Conservation (phyloP, 169 alveolate species). For the Toxoplasma gondii region DNA sequence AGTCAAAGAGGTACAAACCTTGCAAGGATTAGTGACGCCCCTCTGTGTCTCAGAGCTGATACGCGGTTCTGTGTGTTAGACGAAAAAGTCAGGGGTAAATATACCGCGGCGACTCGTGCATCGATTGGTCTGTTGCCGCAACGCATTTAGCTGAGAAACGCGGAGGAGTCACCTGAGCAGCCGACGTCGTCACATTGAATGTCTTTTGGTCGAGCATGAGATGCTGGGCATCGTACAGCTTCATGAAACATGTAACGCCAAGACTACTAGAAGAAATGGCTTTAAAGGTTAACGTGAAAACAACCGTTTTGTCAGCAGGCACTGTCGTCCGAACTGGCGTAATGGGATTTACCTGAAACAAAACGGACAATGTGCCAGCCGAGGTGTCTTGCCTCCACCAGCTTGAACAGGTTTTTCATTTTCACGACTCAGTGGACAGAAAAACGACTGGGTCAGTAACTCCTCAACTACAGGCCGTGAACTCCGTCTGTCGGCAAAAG, state of each 20-base stretch:
- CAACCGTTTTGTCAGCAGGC: constrained; percentile 13
- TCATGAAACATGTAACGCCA: neutral
- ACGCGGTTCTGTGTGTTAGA: too few species aligned
- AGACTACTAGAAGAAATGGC: neutral
- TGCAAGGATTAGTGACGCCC: too few species aligned
- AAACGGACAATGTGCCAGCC: neutral
- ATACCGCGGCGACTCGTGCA: too few species aligned
- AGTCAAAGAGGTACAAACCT: too few species aligned
- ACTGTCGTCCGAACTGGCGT: neutral
- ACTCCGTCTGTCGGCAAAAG: too few species aligned
- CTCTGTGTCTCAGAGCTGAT: too few species aligned
- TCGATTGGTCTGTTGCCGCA: neutral
- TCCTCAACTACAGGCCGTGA: too few species aligned
- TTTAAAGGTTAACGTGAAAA: neutral
- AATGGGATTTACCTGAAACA: constrained; percentile 4
- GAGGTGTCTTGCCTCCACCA: too few species aligned
- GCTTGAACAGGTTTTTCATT: too few species aligned
- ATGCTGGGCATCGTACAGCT: constrained; percentile 38
- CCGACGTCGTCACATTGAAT: neutral
- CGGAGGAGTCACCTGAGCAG: neutral
- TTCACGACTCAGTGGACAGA: too few species aligned
- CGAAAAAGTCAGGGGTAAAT: too few species aligned
- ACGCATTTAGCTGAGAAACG: neutral
- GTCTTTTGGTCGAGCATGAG: constrained; percentile 12
- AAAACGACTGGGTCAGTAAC: too few species aligned